These are phyloP conservation scores for Aspergillus homomorphus DNA, from an alignment of 495 filamentous ascomycete genomes.

Conservation along the genomic window DNA sequence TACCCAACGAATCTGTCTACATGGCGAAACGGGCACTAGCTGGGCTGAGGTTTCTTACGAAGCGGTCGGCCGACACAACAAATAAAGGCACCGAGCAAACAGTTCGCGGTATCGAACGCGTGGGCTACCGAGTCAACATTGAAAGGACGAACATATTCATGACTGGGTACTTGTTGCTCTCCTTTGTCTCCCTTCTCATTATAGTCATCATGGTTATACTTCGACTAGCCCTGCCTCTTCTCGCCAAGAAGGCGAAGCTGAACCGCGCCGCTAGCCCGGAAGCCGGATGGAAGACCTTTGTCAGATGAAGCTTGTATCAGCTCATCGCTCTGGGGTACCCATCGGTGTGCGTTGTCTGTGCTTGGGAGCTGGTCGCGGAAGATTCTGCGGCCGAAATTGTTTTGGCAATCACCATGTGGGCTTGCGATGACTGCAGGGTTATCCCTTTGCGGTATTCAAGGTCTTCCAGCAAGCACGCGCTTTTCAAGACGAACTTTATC, in stretches of 20 bases:
- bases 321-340: conserved; percentile 86
- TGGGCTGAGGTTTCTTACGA: conserved; percentile 41
- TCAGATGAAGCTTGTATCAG: conserved; percentile 88
- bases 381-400: conserved; percentile 86
- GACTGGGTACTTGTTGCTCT: conserved; percentile 83
- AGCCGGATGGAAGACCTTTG: conserved; percentile 78
- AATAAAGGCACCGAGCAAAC: conserved; percentile 50
- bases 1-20: conserved; percentile 66
- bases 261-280: conserved; percentile 55
- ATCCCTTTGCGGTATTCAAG: conserved; percentile 83
- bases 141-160: conserved; percentile 91
- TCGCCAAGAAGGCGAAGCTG: conserved; percentile 66
- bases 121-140: conserved; percentile 78
- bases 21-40: conserved; percentile 38
- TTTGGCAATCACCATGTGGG: conserved; percentile 83
- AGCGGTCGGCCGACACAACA: conserved; percentile 40
- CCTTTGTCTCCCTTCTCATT: conserved; percentile 69
- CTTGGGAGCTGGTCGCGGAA: conserved; percentile 85
- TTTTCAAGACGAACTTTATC: no score
- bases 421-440: conserved; percentile 70
- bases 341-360: conserved; percentile 82
- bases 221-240: conserved; percentile 70
- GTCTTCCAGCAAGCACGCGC: conserved; percentile 79
- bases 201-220: conserved; percentile 68
- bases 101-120: conserved; percentile 73